Base-by-base conservation (phyloP, 1,139 yeast genomes). In the Blastobotrys illinoisensis region DNA sequence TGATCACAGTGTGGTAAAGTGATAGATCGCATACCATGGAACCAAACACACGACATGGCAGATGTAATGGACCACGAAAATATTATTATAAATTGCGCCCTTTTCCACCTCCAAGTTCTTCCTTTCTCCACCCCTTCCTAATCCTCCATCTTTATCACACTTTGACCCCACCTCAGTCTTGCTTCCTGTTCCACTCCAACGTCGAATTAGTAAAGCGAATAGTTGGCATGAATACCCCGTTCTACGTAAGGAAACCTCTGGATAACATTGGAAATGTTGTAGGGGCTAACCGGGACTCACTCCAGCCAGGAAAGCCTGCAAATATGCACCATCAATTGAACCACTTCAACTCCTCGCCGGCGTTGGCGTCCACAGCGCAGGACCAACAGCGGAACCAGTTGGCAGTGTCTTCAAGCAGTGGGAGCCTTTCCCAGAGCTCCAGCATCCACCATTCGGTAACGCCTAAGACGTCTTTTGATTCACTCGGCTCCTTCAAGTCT, bases 381-480 rank as follows among this genome's bases (percentile, higher is more conserved):
- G 44, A 47, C 23, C 54, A 44, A 9, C 52, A 44, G 26, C 49
- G 43, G 28, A 20, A 9, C 18, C 50, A 40, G 11, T 26, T 28
- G 6, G 46, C 32, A 3, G 16, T 20, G 4, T 16, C 26, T 2
- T 20, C 28, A 23, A 48, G 32, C 51, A 47, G 24, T 55, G 47
- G 40, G 24, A 36, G 43, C 28, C 28, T 19, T 20, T 23, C 23
- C 23, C 53, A 28, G 21, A 23, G 23, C 9, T 24, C 24, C 32
- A 23, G 48, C 47, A 28, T 47, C 20, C 21, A 50, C 52, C 56
- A 45, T 24, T 26, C 59, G 5, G 46, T 61, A 43, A 59, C 62
- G 1, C 62, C 62, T 16, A 59, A 60, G 47, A 54, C 56, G 40
- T 61, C 64, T 4, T 54, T 49, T 26, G 62, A 60, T 52, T 60